Evolutionary conservation across 257 asterid genomes (phyloP).

Genomic region (Euphrasia confusa): DNA sequence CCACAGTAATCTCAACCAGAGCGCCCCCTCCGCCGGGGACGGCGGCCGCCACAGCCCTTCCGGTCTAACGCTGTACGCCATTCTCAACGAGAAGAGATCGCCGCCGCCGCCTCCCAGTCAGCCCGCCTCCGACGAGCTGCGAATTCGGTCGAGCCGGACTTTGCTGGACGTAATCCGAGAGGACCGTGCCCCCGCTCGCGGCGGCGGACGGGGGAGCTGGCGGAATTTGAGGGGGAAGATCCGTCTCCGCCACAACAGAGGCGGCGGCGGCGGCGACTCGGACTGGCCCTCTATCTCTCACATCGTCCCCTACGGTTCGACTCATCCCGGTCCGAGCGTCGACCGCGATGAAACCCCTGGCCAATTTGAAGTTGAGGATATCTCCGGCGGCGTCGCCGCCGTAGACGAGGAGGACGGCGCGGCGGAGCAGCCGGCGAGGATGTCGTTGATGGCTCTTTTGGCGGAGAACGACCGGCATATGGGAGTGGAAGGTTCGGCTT

Average conservation of each 20-base stretch:
- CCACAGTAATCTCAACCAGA: constrained; percentile 21
- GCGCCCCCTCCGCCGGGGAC: constrained; percentile 23
- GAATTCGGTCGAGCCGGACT: constrained; percentile 47
- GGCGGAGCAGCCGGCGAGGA: constrained; percentile 45
- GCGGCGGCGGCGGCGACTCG: constrained; percentile 35
- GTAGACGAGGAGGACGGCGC: constrained; percentile 19
- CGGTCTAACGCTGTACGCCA: constrained; percentile 34
- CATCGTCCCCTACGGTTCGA: constrained; percentile 25
- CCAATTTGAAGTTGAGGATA: not conserved
- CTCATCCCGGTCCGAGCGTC: constrained; percentile 27
- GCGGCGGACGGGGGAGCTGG: constrained; percentile 46
- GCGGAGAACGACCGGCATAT: constrained; percentile 64
- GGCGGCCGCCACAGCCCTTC: constrained; percentile 24
- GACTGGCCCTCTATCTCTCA: constrained; percentile 33
- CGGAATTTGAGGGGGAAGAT: constrained; percentile 49
- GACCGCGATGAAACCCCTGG: constrained; percentile 19
- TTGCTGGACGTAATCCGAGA: constrained; percentile 65
- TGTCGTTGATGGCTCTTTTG: constrained; percentile 66
- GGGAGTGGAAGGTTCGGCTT: constrained; percentile 50
- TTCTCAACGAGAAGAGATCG: constrained; percentile 30
- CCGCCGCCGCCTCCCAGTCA: constrained; percentile 12
- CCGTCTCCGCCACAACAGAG: constrained; percentile 57
- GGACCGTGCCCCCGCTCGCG: constrained; percentile 34
- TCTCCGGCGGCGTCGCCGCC: not conserved
- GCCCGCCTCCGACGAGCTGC: constrained; percentile 22